These are phyloP conservation scores for Cyberlindnera nakhonratchasimensis DNA, from an alignment of 805 yeast genomes.

Conservation along the genomic window DNA sequence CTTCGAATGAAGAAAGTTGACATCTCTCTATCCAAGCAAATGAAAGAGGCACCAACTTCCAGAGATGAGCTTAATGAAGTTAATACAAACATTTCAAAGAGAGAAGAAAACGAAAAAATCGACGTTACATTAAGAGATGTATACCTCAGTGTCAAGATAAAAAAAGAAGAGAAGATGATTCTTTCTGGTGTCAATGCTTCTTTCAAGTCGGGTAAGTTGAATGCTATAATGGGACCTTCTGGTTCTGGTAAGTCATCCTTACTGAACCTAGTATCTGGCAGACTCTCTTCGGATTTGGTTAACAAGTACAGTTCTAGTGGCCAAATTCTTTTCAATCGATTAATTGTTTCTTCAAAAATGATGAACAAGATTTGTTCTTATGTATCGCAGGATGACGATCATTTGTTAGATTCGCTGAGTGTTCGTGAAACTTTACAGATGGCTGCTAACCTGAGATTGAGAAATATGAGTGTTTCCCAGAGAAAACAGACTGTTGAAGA, in stretches of 20 bases:
- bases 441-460: slow-evolving; percentile 68
- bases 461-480: slow-evolving; percentile 39
- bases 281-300: slow-evolving; percentile 39
- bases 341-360: slow-evolving; percentile 34
- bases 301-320: slow-evolving; percentile 38
- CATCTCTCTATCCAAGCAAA: slow-evolving; percentile 24
- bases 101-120: slow-evolving; percentile 8
- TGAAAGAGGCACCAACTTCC: slow-evolving; percentile 7
- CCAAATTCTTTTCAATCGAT: slow-evolving; percentile 40
- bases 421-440: slow-evolving; percentile 72
- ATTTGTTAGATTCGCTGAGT: slow-evolving; percentile 65
- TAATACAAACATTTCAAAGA: not conserved
- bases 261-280: slow-evolving; percentile 58
- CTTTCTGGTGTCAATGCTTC: slow-evolving; percentile 21
- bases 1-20: slow-evolving; percentile 42
- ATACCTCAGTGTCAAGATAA: slow-evolving; percentile 17
- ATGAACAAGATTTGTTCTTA: slow-evolving; percentile 59
- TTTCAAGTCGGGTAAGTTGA: slow-evolving; percentile 42
- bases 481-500: slow-evolving; percentile 49
- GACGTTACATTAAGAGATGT: slow-evolving; percentile 17
- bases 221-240: slow-evolving; percentile 80
- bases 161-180: slow-evolving; percentile 18
- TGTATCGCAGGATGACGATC: slow-evolving; percentile 80
- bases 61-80: slow-evolving; percentile 4
- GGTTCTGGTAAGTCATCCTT: slow-evolving; percentile 77